These are phyloP conservation scores for Microglena sp. DNA, from an alignment of 139 green algal genomes.

Conservation along the genomic window DNA sequence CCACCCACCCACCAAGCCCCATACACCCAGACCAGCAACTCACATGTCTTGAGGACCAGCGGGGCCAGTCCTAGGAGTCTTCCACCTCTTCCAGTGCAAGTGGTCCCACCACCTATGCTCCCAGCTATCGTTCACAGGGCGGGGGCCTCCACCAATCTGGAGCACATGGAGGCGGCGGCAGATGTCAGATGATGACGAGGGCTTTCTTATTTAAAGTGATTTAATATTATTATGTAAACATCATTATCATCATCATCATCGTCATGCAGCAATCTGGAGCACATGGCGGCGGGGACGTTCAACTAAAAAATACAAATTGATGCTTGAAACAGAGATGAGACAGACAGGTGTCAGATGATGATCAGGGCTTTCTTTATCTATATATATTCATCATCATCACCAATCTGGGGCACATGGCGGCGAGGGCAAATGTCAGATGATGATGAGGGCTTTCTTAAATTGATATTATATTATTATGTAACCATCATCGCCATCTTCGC, in stretches of 20 bases:
- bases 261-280: not conserved
- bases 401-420: too few relatives aligned
- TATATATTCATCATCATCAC: too few relatives aligned
- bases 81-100: conserved; percentile 71
- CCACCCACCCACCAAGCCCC: too few relatives aligned
- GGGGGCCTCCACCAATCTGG: conserved; percentile 35
- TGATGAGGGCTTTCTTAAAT: too few relatives aligned
- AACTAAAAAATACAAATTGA: not conserved
- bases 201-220: too few relatives aligned
- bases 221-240: not conserved
- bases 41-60: too few relatives aligned
- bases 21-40: too few relatives aligned
- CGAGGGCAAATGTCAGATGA: too few relatives aligned
- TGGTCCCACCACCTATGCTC: conserved; percentile 72
- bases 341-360: not conserved
- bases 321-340: not conserved
- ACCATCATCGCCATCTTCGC: not conserved
- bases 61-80: too few relatives aligned
- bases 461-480: not conserved
- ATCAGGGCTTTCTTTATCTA: too few relatives aligned
- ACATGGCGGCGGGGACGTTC: too few relatives aligned
- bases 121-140: conserved; percentile 50
- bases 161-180: not conserved
- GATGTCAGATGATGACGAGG: too few relatives aligned
- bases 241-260: not conserved